Evolutionary conservation across 108 stramenopile genomes (phyloP), one percentile per base, ranked within the genome.

Genomic region (Nitzschia sp.): DNA sequence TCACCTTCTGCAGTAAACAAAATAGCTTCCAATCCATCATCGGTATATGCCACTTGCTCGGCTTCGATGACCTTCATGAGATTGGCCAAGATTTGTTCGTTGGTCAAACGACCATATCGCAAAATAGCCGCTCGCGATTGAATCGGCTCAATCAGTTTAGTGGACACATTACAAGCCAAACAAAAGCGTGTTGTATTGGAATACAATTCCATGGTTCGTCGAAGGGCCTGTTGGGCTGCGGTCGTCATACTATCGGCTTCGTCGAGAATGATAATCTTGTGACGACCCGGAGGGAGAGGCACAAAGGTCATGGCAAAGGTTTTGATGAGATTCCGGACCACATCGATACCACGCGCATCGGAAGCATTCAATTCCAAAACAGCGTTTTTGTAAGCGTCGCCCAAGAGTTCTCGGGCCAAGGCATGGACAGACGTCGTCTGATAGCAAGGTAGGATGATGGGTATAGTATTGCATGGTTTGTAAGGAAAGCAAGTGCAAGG

Each of bases 1-100:
- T 99, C 99, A 17, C 99, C 99, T 82, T 99, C 98, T 48, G 98
- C 98, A 6, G 97, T 97, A 76, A 98, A 98, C 65, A 99, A 82
- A 64, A 99, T 89, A 6, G 98, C 98, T 60, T 97, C 97, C 57
- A 99, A 71, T 11, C 97, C 98, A 40, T 68, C 67, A 11, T 85
- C 69, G 2, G 90, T 83, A 63, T 90, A 92, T 34, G 81, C 72
- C 20, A 98, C 86, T 19, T 86, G 51, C 74, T 99, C 99, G 11
- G 79, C 69, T 51, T 89, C 78, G 67, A 94, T 95, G 12, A 99
- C 95, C 59, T 93, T 68, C 40, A 88, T 65, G 5, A 99, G 79
- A 21, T 98, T 84, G 22, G 79, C 67, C 63, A 97, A 75, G 10
- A 99, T 80, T 69, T 97, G 91, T 51, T 91, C 93, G 68, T 99